Evolutionary conservation across 768 basidiomycete species (phyloP).

Genomic region (Boletus speciosus): DNA sequence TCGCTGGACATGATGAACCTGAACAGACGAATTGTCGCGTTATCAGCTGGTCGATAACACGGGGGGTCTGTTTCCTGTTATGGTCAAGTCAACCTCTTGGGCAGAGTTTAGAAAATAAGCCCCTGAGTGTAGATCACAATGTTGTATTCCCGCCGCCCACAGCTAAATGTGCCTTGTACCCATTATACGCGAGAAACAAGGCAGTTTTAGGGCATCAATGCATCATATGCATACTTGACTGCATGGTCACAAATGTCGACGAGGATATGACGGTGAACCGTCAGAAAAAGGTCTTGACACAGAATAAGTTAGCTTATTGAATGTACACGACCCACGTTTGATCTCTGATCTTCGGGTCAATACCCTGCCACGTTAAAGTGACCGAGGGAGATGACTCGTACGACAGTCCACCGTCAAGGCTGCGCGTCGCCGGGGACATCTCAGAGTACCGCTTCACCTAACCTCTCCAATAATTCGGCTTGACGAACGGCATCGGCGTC

Average conservation of each 20-base stretch:
- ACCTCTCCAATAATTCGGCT: slow-evolving; percentile 78
- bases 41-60: neutral
- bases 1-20: slow-evolving; percentile 16
- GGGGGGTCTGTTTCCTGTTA: neutral
- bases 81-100: neutral
- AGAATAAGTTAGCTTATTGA: neutral
- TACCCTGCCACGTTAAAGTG: neutral
- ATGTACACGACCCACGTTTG: neutral
- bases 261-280: neutral
- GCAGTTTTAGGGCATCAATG: slow-evolving; percentile 1
- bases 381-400: neutral
- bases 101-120: neutral
- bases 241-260: neutral
- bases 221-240: neutral
- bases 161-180: neutral
- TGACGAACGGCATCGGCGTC: slow-evolving; percentile 84
- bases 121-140: neutral
- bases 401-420: neutral
- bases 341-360: neutral
- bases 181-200: neutral
- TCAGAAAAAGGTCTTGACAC: neutral
- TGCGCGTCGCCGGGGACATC: neutral
- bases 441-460: slow-evolving; percentile 2
- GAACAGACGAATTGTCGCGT: neutral
- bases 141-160: neutral